These are phyloP conservation scores for Salix udensis DNA, from an alignment of 345 rosid genomes.

Conservation along the genomic window DNA sequence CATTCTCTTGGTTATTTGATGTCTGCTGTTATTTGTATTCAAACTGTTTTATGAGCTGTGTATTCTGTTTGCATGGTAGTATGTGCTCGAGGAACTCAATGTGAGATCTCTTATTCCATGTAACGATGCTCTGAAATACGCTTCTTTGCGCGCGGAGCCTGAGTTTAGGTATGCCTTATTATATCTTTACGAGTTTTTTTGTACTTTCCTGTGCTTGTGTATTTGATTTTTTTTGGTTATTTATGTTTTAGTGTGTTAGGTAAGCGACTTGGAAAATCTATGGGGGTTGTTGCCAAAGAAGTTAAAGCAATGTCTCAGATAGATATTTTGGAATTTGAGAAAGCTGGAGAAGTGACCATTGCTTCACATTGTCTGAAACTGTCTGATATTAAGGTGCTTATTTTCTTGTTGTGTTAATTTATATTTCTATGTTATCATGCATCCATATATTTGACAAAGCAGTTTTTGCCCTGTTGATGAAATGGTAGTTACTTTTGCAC, in stretches of 20 bases:
- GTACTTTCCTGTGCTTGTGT: slow-evolving; percentile 12
- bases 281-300: slow-evolving; percentile 80
- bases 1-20: neutral
- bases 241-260: slow-evolving; percentile 61
- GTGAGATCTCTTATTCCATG: slow-evolving; percentile 74
- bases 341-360: slow-evolving; percentile 72
- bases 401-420: neutral
- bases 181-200: neutral
- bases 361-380: slow-evolving; percentile 61
- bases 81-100: slow-evolving; percentile 90
- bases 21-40: neutral
- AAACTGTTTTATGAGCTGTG: neutral
- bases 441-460: neutral
- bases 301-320: slow-evolving; percentile 81
- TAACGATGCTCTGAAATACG: slow-evolving; percentile 76
- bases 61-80: slow-evolving; percentile 46
- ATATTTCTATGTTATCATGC: neutral
- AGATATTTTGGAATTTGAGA: slow-evolving; percentile 71
- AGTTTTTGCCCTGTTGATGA: neutral
- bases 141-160: slow-evolving; percentile 88
- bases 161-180: slow-evolving; percentile 70
- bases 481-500: neutral
- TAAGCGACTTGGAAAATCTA: slow-evolving; percentile 89
- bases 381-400: slow-evolving; percentile 74
- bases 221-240: slow-evolving; percentile 16